Conservation (phyloP, 208 protist species). For the Acanthamoeba sp. region DNA sequence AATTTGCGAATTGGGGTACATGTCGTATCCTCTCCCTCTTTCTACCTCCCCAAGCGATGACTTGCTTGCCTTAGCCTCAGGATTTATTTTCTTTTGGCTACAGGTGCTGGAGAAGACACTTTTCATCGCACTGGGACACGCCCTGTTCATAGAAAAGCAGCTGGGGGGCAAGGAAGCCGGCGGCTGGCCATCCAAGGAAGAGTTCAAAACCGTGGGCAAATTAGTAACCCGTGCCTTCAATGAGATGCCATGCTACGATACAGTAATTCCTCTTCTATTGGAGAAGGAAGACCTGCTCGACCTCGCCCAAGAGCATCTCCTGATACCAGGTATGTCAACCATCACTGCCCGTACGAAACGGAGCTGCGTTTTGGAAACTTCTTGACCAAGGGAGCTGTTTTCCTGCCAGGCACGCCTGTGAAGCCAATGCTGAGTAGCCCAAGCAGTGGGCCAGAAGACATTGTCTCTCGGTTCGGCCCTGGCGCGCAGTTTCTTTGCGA, state of each 20-base stretch:
- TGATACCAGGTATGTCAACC: neutral
- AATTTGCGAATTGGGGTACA: conserved; percentile 37
- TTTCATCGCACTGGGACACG: conserved; percentile 10
- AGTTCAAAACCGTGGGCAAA: neutral
- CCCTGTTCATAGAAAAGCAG: conserved; percentile 7
- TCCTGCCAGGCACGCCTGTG: neutral
- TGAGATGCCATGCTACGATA: conserved; percentile 58
- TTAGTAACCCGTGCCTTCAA: conserved; percentile 44
- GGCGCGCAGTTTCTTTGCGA: conserved; percentile 49
- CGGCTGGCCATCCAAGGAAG: conserved; percentile 44
- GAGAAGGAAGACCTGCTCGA: conserved; percentile 31
- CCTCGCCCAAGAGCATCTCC: conserved; percentile 28
- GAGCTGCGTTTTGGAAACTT: neutral
- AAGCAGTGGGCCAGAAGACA: conserved; percentile 43
- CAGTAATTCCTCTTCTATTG: conserved; percentile 18
- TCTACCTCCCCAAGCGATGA: neutral
- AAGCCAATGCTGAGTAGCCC: conserved; percentile 48
- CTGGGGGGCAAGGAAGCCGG: neutral
- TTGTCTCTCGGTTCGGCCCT: conserved; percentile 7
- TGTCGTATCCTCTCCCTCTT: neutral
- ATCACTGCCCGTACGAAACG: neutral
- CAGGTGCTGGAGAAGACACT: conserved; percentile 62
- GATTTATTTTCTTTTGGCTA: too few species aligned
- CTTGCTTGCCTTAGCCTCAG: neutral
- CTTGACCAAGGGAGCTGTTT: neutral